Evolutionary conservation across 305 asterid genomes (phyloP), one percentile per base, ranked within the genome.

Genomic region (Plantago coronopus): DNA sequence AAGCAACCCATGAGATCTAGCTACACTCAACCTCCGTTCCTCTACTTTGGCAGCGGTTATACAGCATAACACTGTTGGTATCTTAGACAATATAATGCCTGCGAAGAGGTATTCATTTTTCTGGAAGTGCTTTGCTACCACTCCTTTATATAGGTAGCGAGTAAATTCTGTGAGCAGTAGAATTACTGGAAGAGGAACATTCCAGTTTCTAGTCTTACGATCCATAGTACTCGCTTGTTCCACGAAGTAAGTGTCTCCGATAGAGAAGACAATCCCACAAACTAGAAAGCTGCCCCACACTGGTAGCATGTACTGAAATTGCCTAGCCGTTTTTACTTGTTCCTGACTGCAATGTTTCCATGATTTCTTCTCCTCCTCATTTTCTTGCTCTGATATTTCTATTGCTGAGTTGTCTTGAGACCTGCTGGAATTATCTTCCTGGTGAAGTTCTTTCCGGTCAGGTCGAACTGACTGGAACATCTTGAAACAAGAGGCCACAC

Each of bases 271-370:
- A 0, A 79, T 47, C 1, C 88, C 88, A 37, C 78, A 67, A 0
- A 82, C n/a, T 29, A 79, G 31, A 54, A 82, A 76, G n/a, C 83
- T 70, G 54, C 58, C 47, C 81, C 81, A 76, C 72, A 81, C 71
- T 3, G 78, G 84, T n/a, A n/a, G n/a, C n/a, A n/a, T n/a, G n/a
- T n/a, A n/a, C n/a, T n/a, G n/a, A n/a, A n/a, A n/a, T n/a, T n/a
- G n/a, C n/a, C n/a, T n/a, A n/a, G n/a, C n/a, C n/a, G n/a, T n/a
- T n/a, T n/a, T n/a, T n/a, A n/a, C n/a, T n/a, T n/a, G n/a, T n/a
- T n/a, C n/a, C n/a, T n/a, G n/a, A n/a, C n/a, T n/a, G n/a, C n/a
- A n/a, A n/a, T n/a, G n/a, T n/a, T n/a, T n/a, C n/a, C n/a, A n/a
- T n/a, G n/a, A n/a, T n/a, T n/a, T n/a, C n/a, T n/a, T n/a, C n/a